Conservation (phyloP, 495 filamentous ascomycete species). For the Elasticomyces elasticus region DNA sequence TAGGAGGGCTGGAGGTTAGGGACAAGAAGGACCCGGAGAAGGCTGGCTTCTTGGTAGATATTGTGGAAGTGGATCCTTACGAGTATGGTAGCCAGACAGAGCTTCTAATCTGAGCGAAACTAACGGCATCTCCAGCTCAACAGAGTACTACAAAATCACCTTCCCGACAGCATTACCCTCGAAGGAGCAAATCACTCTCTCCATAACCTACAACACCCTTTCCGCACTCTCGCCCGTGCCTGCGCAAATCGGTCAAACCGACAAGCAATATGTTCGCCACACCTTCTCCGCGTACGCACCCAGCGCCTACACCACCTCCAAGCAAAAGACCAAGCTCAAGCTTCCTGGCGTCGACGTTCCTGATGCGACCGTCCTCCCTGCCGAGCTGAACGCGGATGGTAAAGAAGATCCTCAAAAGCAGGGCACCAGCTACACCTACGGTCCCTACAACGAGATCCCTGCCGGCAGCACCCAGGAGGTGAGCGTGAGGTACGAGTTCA, state of each 20-base stretch:
- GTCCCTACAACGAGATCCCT: conserved; percentile 70
- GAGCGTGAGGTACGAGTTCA: conserved; percentile 87
- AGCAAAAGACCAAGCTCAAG: conserved; percentile 96
- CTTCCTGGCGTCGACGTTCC: conserved; percentile 67
- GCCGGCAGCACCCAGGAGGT: conserved; percentile 63
- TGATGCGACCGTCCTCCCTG: conserved; percentile 68
- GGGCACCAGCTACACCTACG: conserved; percentile 80
- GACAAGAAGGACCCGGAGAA: conserved; percentile 71
- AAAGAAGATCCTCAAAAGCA: conserved; percentile 66
- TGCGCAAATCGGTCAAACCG: conserved; percentile 63
- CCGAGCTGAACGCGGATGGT: conserved; percentile 45
- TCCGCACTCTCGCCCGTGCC: conserved; percentile 68
- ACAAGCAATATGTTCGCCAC: conserved; percentile 79
- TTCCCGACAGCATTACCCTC: conserved; percentile 65
- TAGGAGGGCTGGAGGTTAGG: conserved; percentile 82
- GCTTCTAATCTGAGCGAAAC: neutral
- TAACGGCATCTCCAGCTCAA: conserved; percentile 42
- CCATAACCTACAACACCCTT: conserved; percentile 73
- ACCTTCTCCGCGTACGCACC: conserved; percentile 70
- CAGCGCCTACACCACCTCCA: conserved; percentile 71
- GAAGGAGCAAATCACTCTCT: conserved; percentile 68
- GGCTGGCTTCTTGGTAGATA: conserved; percentile 56
- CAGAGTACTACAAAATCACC: conserved; percentile 74
- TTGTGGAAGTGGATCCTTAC: conserved; percentile 51
- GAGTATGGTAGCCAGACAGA: conserved; percentile 38